Conservation (phyloP, 805 yeast species). For the Diddensiella santjacobensis region DNA sequence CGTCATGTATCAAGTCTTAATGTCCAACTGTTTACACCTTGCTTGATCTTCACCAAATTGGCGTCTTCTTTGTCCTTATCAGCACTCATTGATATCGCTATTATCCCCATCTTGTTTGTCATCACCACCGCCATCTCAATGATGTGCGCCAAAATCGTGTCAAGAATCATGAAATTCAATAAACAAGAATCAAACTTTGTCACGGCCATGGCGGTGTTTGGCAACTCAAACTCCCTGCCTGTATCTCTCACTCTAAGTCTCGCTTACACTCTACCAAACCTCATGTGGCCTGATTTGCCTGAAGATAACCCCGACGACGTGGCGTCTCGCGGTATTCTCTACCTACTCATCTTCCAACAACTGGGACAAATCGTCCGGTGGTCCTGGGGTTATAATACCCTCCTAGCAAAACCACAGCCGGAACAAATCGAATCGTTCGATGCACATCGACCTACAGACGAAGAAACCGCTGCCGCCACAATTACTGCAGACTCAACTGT, state of each 20-base stretch:
- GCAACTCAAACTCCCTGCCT: conserved; percentile 91
- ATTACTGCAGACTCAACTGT: neutral
- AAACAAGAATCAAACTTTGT: conserved; percentile 83
- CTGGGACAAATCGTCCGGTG: conserved; percentile 63
- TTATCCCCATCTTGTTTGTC: conserved; percentile 83
- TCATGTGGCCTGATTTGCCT: conserved; percentile 54
- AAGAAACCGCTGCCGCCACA: conserved; percentile 2
- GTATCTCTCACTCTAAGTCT: conserved; percentile 79
- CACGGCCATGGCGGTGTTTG: conserved; percentile 95
- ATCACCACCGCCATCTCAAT: conserved; percentile 76
- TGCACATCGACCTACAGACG: conserved; percentile 3
- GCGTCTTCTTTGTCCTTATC: conserved; percentile 64
- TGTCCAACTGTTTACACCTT: conserved; percentile 92
- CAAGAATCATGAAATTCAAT: conserved; percentile 54
- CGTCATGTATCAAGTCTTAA: conserved; percentile 72
- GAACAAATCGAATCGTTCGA: neutral
- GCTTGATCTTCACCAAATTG: conserved; percentile 81
- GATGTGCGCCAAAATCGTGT: conserved; percentile 53
- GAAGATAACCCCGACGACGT: conserved; percentile 53
- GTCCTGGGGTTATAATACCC: conserved; percentile 69
- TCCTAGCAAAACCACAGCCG: conserved; percentile 42
- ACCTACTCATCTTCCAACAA: conserved; percentile 61
- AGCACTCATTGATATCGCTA: conserved; percentile 72
- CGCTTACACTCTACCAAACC: conserved; percentile 55
- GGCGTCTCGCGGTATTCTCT: conserved; percentile 59